Base-by-base conservation (phyloP, 2,329 filamentous ascomycete species). In the Gremmenia infestans region DNA sequence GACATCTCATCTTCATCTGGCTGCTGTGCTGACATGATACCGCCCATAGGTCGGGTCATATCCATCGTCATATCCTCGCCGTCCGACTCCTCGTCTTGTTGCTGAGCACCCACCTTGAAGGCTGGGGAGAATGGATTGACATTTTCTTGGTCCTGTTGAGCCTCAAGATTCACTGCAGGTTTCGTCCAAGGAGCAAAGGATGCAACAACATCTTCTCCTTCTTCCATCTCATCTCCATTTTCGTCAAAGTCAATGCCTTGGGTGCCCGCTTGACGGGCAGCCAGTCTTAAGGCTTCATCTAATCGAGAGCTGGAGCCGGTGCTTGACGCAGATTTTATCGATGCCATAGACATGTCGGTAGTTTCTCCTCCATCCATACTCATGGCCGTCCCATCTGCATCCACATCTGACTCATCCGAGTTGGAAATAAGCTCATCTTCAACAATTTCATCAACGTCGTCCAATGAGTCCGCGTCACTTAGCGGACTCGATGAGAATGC, bases 401-500 rank as follows among this genome's bases (percentile, higher is more conserved):
- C 39, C 5, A 89, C 87, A 59, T 88, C 81, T 8, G 62, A 76
- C 28, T 75, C 77, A 57, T 74, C 72, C n/a, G 76, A 78, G 40
- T 67, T 71, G 9, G 80, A 81, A 49, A 76, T 75, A 47, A 77
- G 78, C 25, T 78, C 79, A n/a, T 82, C 79, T 43, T 80, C 79
- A 61, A 69, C 40, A 65, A 65, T 72, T 54, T 75, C 75, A 49
- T 72, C 73, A 9, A 64, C 67, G 52, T 72, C 74, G 43, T 77
- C 78, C 54, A 63, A 76, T 68, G 72, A 79, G 59, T 78, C 81
- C 47, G 77, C 81, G n/a, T 42, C 39, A 61, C 90, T 93, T 67
- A 89, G 87, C 8, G 91, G 83, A 56, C 88, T 94, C 0, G 91
- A 94, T 14, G 89, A 90, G 55, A 86, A 80, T 5, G 81, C 83